A percentile compares a stretch with the other conserved stretches of the same genome.
phyloP scores from a whole-genome alignment of 2,329 filamentous ascomycete genomes.

The Sarocladium kiliense region DNA sequence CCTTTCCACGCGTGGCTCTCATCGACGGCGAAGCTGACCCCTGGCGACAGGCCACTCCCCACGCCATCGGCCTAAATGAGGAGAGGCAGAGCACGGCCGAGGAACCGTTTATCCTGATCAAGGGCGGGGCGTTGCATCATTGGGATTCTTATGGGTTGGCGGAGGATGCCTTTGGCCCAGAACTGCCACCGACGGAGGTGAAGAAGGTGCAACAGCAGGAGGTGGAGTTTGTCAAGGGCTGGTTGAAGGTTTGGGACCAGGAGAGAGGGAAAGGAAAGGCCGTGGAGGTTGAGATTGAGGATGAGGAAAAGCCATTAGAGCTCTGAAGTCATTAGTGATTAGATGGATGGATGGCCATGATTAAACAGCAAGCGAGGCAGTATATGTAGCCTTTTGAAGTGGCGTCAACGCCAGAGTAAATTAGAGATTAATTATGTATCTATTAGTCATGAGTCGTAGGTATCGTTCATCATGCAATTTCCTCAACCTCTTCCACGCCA shows the following conservation, averaged over 20 bases:
- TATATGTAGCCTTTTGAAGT: too few species aligned
- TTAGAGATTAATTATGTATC: neutral
- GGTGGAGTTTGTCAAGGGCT: conserved; percentile 10
- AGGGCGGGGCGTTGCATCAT: conserved; percentile 19
- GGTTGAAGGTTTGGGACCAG: conserved; percentile 12
- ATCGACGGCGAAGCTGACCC: conserved; percentile 76
- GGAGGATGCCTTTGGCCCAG: conserved; percentile 8
- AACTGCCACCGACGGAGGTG: conserved; percentile 8
- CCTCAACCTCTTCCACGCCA: neutral
- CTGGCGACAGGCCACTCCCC: conserved; percentile 70
- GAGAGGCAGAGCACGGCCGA: conserved; percentile 9
- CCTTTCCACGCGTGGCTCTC: conserved; percentile 68
- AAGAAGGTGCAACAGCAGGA: conserved; percentile 10
- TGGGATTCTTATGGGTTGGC: conserved; percentile 13
- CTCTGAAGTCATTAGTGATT: neutral
- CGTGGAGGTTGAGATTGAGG: neutral
- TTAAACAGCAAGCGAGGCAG: too few species aligned
- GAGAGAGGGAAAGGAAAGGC: neutral
- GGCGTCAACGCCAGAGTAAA: too few species aligned
- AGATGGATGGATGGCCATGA: too few species aligned
- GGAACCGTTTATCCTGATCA: conserved; percentile 12
- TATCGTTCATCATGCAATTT: neutral
- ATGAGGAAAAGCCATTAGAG: neutral
- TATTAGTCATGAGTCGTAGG: neutral
- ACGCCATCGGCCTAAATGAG: conserved; percentile 49